phyloP scores from a whole-genome alignment of 2,329 filamentous ascomycete species.

The Diaporthe australafricana region DNA sequence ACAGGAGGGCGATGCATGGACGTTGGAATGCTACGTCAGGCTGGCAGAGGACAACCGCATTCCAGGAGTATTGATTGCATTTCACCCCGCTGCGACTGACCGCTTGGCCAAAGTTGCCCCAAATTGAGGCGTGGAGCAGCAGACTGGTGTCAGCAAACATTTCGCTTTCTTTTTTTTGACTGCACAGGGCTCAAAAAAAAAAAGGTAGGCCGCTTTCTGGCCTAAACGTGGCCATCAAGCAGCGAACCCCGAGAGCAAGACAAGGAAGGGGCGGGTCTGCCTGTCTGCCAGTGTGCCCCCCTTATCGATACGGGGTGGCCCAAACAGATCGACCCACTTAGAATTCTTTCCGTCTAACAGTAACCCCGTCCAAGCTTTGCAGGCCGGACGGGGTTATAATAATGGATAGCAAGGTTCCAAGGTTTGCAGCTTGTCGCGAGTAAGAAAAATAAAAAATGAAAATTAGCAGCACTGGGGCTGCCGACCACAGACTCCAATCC shows the following conservation, averaged over 20 bases:
- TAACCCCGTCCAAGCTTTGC: neutral
- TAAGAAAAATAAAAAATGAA: neutral
- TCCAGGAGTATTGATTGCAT: neutral
- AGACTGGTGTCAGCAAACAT: neutral
- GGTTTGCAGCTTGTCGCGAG: neutral
- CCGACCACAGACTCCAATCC: neutral
- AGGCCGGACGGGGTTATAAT: neutral
- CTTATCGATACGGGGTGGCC: conserved; percentile 23
- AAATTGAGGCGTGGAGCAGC: neutral
- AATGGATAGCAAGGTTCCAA: neutral
- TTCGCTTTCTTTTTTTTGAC: too few relatives aligned
- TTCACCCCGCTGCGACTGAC: neutral
- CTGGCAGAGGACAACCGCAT: neutral
- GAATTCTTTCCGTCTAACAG: conserved; percentile 14
- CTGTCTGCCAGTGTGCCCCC: too few relatives aligned
- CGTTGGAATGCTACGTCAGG: conserved; percentile 26
- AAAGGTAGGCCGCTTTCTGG: neutral
- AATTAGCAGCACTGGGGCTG: neutral
- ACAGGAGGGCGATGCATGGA: conserved; percentile 11
- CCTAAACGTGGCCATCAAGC: neutral
- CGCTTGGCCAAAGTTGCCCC: neutral
- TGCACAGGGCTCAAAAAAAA: neutral
- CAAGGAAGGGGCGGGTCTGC: neutral
- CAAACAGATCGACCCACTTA: neutral
- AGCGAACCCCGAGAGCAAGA: neutral